Base-by-base conservation (phyloP, 2,329 filamentous ascomycete genomes). In the Ceratocystis cubensis region DNA sequence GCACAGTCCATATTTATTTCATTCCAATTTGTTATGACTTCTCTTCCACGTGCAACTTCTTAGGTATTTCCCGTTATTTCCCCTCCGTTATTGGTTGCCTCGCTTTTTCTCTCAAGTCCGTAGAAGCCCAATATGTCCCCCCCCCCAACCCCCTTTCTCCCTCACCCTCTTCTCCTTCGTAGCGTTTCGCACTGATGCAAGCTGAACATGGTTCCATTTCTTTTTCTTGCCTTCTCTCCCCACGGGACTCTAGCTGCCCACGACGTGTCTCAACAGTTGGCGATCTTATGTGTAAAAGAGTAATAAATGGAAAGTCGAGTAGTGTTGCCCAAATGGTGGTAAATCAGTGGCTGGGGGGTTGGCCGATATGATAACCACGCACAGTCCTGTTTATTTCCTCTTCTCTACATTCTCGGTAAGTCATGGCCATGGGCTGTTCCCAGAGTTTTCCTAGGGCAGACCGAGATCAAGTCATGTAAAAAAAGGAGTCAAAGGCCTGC, bases 101-200 rank as follows among this genome's bases (percentile, higher is more conserved):
- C 25, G 33, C 33, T 3, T 37, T 57, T 30, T 17, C 30, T 28
- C 20, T 30, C 17, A 57, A 57, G 53, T 28, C 30, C 30, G 13
- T 28, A 30, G 28, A 57, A 57, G 53, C 53, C 53, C 53, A 57
- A 28, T 57, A 57, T 15, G 5, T 5, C 25, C 4, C 17, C 48
- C 30, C 48, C 53, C 53, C 53, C 53, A 57, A 28, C 53, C 53
- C 28, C 53, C 53, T 22, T 25, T 57, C 15, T 28, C 25, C 53
- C 48, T 25, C 53, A 7, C 53, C 53, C 15, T 33, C 28, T 22
- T 33, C 28, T 15, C 53, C 53, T 28, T 57, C 25, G 53, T 30
- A 57, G 53, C 53, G 53, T 57, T 33, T 57, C 53, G 53, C 53
- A 57, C 53, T 57, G 53, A 57, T 57, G 53, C 53, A 57, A 57